phyloP scores from a whole-genome alignment of 2,329 filamentous ascomycete species.

The Celoporthe dispersa region DNA sequence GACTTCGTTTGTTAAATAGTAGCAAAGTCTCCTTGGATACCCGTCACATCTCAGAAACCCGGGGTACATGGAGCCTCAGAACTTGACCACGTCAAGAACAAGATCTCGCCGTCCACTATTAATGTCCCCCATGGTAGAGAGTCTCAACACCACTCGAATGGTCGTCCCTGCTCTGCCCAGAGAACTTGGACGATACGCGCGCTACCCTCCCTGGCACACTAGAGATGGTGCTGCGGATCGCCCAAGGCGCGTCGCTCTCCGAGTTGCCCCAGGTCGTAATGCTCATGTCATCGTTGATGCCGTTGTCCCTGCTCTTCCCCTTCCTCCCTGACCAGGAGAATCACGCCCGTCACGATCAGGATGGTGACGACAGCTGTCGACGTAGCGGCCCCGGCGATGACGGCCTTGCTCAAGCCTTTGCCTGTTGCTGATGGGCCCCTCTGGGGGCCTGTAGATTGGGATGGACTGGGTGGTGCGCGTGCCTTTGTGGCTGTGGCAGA shows the following conservation, averaged over 20 bases:
- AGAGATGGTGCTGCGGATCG: neutral
- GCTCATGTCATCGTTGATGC: neutral
- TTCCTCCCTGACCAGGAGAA: neutral
- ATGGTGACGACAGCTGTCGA: neutral
- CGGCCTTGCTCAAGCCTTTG: neutral
- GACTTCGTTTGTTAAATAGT: too few relatives aligned
- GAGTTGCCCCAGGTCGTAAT: conserved; percentile 10
- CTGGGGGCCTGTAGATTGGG: too few relatives aligned
- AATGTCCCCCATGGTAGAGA: neutral
- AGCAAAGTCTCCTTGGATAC: too few relatives aligned
- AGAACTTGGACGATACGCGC: neutral
- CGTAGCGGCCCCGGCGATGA: neutral
- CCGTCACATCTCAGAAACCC: too few relatives aligned
- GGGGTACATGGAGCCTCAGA: too few relatives aligned
- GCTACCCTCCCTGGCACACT: neutral
- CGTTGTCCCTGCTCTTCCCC: neutral
- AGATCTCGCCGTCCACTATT: neutral
- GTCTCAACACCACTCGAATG: conserved; percentile 1
- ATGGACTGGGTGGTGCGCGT: neutral
- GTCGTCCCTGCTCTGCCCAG: neutral
- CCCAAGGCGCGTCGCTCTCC: conserved; percentile 11
- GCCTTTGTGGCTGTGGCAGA: neutral
- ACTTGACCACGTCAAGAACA: neutral
- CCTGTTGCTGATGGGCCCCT: neutral
- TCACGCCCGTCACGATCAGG: neutral